Evolutionary conservation across 441 rosid species (phyloP).

Genomic region (Mallotus repandus): DNA sequence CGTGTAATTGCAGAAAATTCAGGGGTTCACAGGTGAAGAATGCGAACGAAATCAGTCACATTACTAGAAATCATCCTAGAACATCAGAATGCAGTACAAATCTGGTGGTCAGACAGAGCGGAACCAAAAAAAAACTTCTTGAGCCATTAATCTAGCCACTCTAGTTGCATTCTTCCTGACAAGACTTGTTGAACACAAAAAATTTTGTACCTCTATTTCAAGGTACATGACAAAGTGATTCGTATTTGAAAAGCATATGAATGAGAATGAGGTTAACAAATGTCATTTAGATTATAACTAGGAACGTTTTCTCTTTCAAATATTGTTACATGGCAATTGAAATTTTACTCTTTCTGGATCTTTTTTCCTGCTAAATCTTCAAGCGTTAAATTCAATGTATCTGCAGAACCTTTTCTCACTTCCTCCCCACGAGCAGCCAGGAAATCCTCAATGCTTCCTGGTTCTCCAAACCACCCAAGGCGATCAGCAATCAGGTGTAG

Average conservation of each 20-base stretch:
- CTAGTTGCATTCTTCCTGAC: too few species aligned
- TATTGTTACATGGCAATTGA: background rate
- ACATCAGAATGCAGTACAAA: too few species aligned
- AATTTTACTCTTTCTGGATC: constrained; percentile 27
- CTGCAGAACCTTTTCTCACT: constrained; percentile 66
- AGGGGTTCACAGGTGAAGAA: too few species aligned
- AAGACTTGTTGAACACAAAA: too few species aligned
- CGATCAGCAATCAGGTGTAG: constrained; percentile 85
- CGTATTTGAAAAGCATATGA: background rate
- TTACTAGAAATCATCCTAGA: too few species aligned
- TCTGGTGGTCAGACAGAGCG: too few species aligned
- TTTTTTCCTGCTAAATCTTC: constrained; percentile 76
- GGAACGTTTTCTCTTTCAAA: constrained; percentile 23
- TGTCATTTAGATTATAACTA: background rate
- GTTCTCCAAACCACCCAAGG: constrained; percentile 86
- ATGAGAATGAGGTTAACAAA: background rate
- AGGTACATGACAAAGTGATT: too few species aligned
- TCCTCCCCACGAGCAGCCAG: constrained; percentile 82
- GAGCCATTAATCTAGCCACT: too few species aligned
- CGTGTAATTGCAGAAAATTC: too few species aligned
- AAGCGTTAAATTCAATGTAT: constrained; percentile 63
- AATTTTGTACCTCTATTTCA: background rate
- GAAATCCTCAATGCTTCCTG: constrained; percentile 75
- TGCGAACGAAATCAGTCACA: too few species aligned
- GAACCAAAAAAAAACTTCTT: too few species aligned